phyloP scores from a whole-genome alignment of 2,329 filamentous ascomycete species.

The Cytospora leucostoma region DNA sequence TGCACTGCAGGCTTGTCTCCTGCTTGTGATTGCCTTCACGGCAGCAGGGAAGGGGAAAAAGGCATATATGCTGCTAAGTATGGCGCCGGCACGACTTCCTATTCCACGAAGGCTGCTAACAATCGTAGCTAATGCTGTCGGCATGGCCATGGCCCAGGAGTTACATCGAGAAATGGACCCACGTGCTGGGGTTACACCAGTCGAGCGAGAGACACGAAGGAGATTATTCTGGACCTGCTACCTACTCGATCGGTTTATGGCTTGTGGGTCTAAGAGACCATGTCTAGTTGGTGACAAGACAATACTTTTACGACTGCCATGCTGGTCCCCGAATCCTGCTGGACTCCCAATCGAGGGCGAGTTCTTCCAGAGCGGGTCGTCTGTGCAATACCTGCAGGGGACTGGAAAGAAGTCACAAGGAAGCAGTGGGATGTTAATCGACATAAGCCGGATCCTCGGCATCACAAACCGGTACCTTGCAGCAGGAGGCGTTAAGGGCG shows the following conservation, averaged over 20 bases:
- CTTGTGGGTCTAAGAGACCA: constrained; percentile 78
- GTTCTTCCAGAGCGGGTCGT: constrained; percentile 78
- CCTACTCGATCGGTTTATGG: constrained; percentile 79
- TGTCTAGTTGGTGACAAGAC: constrained; percentile 78
- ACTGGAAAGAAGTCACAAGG: constrained; percentile 71
- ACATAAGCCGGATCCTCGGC: constrained; percentile 80
- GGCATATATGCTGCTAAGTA: constrained; percentile 83
- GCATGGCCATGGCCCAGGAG: constrained; percentile 81
- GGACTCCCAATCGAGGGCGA: constrained; percentile 71
- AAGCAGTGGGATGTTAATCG: constrained; percentile 78
- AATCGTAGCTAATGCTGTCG: constrained; percentile 67
- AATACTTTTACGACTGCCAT: constrained; percentile 73
- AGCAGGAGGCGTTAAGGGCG: constrained; percentile 82
- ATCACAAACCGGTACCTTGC: constrained; percentile 83
- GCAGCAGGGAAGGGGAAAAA: constrained; percentile 80
- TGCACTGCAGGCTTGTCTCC: constrained; percentile 71
- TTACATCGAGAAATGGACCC: constrained; percentile 74
- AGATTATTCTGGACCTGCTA: constrained; percentile 91
- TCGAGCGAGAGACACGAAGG: constrained; percentile 74
- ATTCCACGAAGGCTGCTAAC: constrained; percentile 37
- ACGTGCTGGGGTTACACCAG: constrained; percentile 60
- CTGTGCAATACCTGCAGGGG: constrained; percentile 70
- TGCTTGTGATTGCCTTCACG: constrained; percentile 75
- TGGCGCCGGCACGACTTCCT: constrained; percentile 9
- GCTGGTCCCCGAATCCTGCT: constrained; percentile 66